Evolutionary conservation across 2,329 filamentous ascomycete genomes (phyloP).

Genomic region (Colletotrichum sp.): DNA sequence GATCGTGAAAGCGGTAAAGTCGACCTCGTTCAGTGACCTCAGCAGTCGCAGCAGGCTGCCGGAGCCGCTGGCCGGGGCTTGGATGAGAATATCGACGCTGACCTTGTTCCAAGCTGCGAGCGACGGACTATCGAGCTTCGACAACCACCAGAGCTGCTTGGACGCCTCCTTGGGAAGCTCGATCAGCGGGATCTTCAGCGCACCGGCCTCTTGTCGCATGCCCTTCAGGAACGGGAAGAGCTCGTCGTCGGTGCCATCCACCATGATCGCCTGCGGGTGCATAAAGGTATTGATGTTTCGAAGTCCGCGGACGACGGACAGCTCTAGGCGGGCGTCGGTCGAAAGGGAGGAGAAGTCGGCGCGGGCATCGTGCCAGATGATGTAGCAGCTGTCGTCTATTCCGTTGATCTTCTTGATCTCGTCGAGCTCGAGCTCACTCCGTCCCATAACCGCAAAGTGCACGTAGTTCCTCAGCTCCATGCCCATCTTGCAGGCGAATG

Average conservation of each 20-base stretch:
- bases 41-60: slow-evolving; percentile 80
- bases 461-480: slow-evolving; percentile 72
- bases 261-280: slow-evolving; percentile 77
- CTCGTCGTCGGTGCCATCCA: slow-evolving; percentile 72
- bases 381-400: slow-evolving; percentile 71
- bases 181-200: slow-evolving; percentile 68
- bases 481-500: slow-evolving; percentile 88
- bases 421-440: slow-evolving; percentile 71
- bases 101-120: slow-evolving; percentile 80
- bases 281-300: slow-evolving; percentile 75
- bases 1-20: slow-evolving; percentile 72
- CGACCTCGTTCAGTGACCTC: slow-evolving; percentile 74
- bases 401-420: slow-evolving; percentile 80
- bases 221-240: slow-evolving; percentile 70
- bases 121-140: slow-evolving; percentile 75
- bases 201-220: slow-evolving; percentile 58
- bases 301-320: slow-evolving; percentile 68
- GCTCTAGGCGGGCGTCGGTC: slow-evolving; percentile 71
- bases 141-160: slow-evolving; percentile 76
- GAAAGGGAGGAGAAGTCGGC: slow-evolving; percentile 76
- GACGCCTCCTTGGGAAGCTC: slow-evolving; percentile 71
- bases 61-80: slow-evolving; percentile 72
- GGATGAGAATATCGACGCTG: slow-evolving; percentile 82
- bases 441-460: slow-evolving; percentile 81
- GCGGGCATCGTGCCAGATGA: slow-evolving; percentile 74